A percentile compares a stretch with the other conserved stretches of the same genome.
Evolutionary conservation across 2,329 filamentous ascomycete species (phyloP).

Genomic region (Trichoderma sp.): DNA sequence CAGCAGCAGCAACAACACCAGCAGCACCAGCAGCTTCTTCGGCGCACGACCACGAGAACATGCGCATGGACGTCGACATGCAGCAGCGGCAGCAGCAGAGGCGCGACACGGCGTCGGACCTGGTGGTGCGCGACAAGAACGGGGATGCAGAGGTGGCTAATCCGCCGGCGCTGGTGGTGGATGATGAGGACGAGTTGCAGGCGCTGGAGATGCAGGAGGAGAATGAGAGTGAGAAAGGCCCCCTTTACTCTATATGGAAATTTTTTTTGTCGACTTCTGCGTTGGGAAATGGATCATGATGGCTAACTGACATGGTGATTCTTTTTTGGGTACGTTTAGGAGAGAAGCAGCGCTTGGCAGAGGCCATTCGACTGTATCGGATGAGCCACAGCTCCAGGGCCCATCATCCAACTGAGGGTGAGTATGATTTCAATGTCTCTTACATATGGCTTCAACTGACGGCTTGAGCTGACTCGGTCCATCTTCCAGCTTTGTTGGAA

Average conservation of each 20-base stretch:
- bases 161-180: slow-evolving; percentile 54
- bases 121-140: slow-evolving; percentile 64
- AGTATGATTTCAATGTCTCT: slow-evolving; percentile 32
- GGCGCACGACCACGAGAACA: slow-evolving; percentile 45
- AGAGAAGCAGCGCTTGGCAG: slow-evolving; percentile 61
- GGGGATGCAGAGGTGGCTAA: slow-evolving; percentile 65
- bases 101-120: slow-evolving; percentile 51
- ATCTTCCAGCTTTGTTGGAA: slow-evolving; percentile 65
- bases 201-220: slow-evolving; percentile 59
- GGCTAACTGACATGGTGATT: not conserved
- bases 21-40: too few species aligned
- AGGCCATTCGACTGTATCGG: slow-evolving; percentile 64
- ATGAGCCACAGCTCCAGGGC: slow-evolving; percentile 57
- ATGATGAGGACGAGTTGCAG: slow-evolving; percentile 58
- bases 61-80: slow-evolving; percentile 53
- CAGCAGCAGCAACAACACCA: too few species aligned
- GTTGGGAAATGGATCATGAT: not conserved
- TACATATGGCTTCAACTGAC: not conserved
- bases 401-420: slow-evolving; percentile 69
- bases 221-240: slow-evolving; percentile 52
- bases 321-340: slow-evolving; percentile 41
- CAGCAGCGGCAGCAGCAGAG: slow-evolving; percentile 29
- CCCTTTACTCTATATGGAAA: not conserved
- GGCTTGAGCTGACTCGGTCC: not conserved
- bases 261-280: slow-evolving; percentile 4